Evolutionary conservation across 2,329 filamentous ascomycete genomes (phyloP), one percentile per base, ranked within the genome.

Genomic region (Sclerotinia trifoliorum): DNA sequence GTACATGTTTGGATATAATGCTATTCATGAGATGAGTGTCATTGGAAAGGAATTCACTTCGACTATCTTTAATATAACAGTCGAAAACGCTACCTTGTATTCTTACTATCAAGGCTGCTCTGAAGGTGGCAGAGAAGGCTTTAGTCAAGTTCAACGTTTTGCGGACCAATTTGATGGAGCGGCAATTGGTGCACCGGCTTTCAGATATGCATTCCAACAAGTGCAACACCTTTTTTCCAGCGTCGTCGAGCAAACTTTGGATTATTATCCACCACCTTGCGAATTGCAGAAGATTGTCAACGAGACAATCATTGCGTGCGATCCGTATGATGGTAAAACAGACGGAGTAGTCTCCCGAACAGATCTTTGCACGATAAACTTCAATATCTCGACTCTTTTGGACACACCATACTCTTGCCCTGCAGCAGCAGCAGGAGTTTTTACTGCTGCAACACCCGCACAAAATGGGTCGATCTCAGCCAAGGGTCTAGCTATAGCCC

Each of bases 311-410:
- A 77, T 78, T 1, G 81, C 81, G 49, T 88, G 85, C 63, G 85
- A 88, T 70, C 77, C 80, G 13, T 78, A 88, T 10, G 85, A 88
- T 68, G 85, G 86, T 8, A 79, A 80, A 55, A 80, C 78, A 1
- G 85, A 88, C 66, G 84, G 84, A 19, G 83, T 87, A 5, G 79
- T 88, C 26, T 78, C 81, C 11, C 78, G 83, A 11, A 81, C 80
- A 0, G 82, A 84, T 65, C 78, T 84, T 10, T 84, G 82, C 78
- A 79, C 78, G 66, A 70, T 83, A 8, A 73, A 81, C 57, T 83
- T 81, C 74, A 80, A 86, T 72, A 72, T 83, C 35, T 80, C 75
- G 67, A 75, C 78, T 19, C 80, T 80, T 52, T 77, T 85, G 66
- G 84, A 84, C n/a, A 70, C 78, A 64, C 66, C 80, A 2, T 86